Base-by-base conservation (phyloP, 176 grass and related monocot genomes). In the Microstegium vimineum region DNA sequence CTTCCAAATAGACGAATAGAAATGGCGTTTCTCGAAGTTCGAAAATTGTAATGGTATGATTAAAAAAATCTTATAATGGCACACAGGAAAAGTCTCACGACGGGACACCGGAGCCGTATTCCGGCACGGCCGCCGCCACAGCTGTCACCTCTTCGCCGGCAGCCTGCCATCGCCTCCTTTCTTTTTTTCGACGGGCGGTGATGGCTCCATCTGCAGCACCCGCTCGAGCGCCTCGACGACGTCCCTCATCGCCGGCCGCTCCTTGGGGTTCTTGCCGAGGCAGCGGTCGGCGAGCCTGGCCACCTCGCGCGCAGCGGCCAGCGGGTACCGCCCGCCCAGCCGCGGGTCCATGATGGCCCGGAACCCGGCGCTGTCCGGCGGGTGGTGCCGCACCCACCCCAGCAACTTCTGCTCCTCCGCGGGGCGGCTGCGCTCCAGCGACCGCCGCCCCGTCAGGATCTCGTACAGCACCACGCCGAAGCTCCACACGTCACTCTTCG, bases 401-500 rank as follows among this genome's bases (percentile, higher is more conserved):
- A 97, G 90, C 82, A 97, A 90, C 57, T 94, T 94, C 76, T 86
- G 94, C 84, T 98, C 92, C 78, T 76, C 85, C 26, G 23, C 36
- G 10, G 95, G 89, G 2, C 90, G 90, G 84, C 73, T 84, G 17
- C 75, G 69, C 38, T 98, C 92, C 28, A 94, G n/a, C 20, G 95
- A 84, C 12, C 90, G 84, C 59, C 92, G 82, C 22, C 95, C 95
- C 22, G 92, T 90, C 4, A 98, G 84, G 82, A 98, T 92, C 84
- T 98, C 95, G 77, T 91, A 94, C 20, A 93, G 82, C 73, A 94
- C 92, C 38, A 98, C 90, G 5, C 95, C 95, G 78, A 93, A 95
- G 64, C 95, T 92, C 90, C 92, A 98, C 46, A 98, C 90, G 56
- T 98, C 95, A 47, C 92, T 94, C 88, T 94, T 91, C 36, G 43